Evolutionary conservation across 1,284 basidiomycete genomes (phyloP), one percentile per base, ranked within the genome.

Genomic region (Cryptococcus amylolentus): DNA sequence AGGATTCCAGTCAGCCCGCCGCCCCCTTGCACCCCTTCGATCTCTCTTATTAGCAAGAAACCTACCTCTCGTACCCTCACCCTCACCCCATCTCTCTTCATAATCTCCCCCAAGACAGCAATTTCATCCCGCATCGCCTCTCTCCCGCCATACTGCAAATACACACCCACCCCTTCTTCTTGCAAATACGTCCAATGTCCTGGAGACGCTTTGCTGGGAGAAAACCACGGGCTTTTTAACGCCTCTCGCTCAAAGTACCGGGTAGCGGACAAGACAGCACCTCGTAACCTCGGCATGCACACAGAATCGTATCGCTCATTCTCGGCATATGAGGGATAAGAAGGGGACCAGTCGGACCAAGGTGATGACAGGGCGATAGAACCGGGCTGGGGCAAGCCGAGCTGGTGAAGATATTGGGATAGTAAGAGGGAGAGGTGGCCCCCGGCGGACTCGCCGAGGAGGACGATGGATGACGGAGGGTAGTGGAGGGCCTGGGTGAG

Each of bases 381-480:
- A 18, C 80, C 79, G 5, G 84, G 83, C 37, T 79, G 75, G 20
- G 81, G 79, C 10, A 82, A 63, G 4, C 63, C 59, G 37, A 77
- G 68, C 10, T 60, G 54, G 18, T 27, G 26, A 14, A 65, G 57
- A 39, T 66, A 66, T 31, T 52, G 55, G 1, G 58, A 55, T 1
- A 67, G 48, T 6, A 82, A 81, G 4, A 86, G 78, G 0, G 81
- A 82, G 4, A 87, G 78, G 64, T 87, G 86, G 0, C 83, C 86
- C 3, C 86, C 86, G 0, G 86, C 85, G 51, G 82, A 84, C 64
- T 87, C 86, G 27, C 85, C 86, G 7, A 83, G 79, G 35, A 88
- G 66, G 47, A 85, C 70, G 51, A 87, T 81, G 61, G 83, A 82
- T 55, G 76, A 76, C 1, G 82, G 73, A 0, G 70, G 68, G 63